phyloP scores from a whole-genome alignment of 208 protist genomes.

The Kentomonas sorsogonicus region DNA sequence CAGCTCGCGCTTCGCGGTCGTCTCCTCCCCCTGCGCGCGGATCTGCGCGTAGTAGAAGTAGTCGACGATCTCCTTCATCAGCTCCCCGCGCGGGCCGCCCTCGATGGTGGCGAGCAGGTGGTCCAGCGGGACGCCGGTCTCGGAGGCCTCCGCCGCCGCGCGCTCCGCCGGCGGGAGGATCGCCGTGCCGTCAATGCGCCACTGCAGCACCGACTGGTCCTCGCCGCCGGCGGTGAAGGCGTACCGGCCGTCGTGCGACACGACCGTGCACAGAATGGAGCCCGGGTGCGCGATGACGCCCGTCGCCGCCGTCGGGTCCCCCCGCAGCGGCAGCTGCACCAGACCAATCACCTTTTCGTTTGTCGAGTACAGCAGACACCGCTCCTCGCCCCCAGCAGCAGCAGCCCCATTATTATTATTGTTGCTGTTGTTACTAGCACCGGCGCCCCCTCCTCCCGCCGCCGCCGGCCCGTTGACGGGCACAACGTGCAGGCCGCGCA shows the following conservation, averaged over 20 bases:
- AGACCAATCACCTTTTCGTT: slow-evolving; percentile 90
- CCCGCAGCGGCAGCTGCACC: slow-evolving; percentile 87
- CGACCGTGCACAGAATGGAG: slow-evolving; percentile 55
- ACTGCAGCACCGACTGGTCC: slow-evolving; percentile 90
- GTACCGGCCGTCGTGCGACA: slow-evolving; percentile 79
- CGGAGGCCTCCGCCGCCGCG: neutral
- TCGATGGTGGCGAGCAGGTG: slow-evolving; percentile 88
- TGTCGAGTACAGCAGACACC: slow-evolving; percentile 85
- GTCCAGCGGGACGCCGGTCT: slow-evolving; percentile 60
- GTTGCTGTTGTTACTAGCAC: neutral
- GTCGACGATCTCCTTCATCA: slow-evolving; percentile 93
- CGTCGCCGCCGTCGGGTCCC: slow-evolving; percentile 86
- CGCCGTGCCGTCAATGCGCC: slow-evolving; percentile 58
- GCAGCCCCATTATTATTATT: slow-evolving; percentile 5
- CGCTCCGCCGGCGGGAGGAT: slow-evolving; percentile 27
- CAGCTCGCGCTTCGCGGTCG: slow-evolving; percentile 86
- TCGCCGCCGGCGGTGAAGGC: slow-evolving; percentile 89
- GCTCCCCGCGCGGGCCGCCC: slow-evolving; percentile 78
- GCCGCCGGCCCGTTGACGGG: neutral
- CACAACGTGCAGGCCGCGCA: slow-evolving; percentile 60
- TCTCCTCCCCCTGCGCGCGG: slow-evolving; percentile 91
- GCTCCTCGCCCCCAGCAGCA: slow-evolving; percentile 7
- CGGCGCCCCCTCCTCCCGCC: neutral
- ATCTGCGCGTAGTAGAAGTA: slow-evolving; percentile 97
- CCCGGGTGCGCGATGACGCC: slow-evolving; percentile 93